Evolutionary conservation across 2,329 filamentous ascomycete species (phyloP).

Genomic region (Mycosphaerella sp.): DNA sequence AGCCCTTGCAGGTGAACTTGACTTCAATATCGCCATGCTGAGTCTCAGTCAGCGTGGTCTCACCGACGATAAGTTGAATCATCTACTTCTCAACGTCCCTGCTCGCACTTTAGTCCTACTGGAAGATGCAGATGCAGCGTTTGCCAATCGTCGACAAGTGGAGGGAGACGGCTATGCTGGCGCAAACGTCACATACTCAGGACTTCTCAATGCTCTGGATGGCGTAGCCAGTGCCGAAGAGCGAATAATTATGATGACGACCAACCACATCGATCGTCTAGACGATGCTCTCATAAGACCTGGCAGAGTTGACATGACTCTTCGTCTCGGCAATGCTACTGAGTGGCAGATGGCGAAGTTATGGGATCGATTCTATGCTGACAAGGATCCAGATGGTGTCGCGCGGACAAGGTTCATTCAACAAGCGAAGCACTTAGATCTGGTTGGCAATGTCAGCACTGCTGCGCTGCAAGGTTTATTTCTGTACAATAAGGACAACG

Average conservation of each 20-base stretch:
- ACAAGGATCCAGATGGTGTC: conserved; percentile 60
- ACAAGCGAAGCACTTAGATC: conserved; percentile 61
- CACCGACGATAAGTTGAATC: conserved; percentile 82
- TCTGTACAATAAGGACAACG: conserved; percentile 87
- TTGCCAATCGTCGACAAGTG: conserved; percentile 69
- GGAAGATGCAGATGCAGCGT: conserved; percentile 89
- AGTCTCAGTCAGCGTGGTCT: conserved; percentile 86
- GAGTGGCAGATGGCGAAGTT: conserved; percentile 76
- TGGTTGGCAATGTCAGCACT: conserved; percentile 71
- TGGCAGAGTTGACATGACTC: conserved; percentile 87
- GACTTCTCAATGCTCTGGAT: conserved; percentile 65
- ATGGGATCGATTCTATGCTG: conserved; percentile 93
- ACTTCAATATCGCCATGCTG: conserved; percentile 87
- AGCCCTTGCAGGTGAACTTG: conserved; percentile 82
- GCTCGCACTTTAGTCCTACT: conserved; percentile 74
- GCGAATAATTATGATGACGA: conserved; percentile 86
- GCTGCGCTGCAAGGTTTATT: conserved; percentile 92
- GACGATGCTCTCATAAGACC: conserved; percentile 86
- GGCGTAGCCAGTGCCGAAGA: conserved; percentile 94
- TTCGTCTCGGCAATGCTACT: conserved; percentile 82
- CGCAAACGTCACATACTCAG: conserved; percentile 88
- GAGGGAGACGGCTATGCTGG: conserved; percentile 80
- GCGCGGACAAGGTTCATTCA: conserved; percentile 64
- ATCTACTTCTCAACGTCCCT: conserved; percentile 78
- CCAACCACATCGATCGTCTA: conserved; percentile 85